phyloP scores from a whole-genome alignment of 305 asterid species.

The Fraxinus platypoda region DNA sequence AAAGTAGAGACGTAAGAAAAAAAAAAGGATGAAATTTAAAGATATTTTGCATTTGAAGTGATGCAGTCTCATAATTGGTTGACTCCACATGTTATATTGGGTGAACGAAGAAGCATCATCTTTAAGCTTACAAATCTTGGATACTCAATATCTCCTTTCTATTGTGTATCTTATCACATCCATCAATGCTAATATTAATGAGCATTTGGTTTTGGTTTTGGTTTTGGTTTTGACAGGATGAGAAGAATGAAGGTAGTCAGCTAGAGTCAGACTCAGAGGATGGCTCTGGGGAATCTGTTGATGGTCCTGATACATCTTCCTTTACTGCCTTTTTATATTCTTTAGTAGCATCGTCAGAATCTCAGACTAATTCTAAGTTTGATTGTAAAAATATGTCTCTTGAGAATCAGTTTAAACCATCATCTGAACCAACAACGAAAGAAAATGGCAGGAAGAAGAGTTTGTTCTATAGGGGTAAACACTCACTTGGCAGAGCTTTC shows the following conservation, averaged over 20 bases:
- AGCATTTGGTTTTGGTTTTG: conserved; percentile 15
- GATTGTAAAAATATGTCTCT: conserved; percentile 31
- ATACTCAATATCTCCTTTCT: too few relatives aligned
- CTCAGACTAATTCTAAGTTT: conserved; percentile 32
- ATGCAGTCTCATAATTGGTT: not conserved
- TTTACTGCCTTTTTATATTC: conserved; percentile 80
- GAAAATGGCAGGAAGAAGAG: conserved; percentile 63
- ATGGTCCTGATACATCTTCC: conserved; percentile 94
- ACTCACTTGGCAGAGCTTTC: conserved; percentile 64
- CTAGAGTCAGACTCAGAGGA: conserved; percentile 38
- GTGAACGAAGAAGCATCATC: not conserved
- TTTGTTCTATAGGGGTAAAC: conserved; percentile 69
- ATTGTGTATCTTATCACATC: not conserved
- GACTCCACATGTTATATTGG: not conserved
- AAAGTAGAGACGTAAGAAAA: not conserved
- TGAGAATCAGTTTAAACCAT: conserved; percentile 41
- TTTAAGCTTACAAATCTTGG: too few relatives aligned
- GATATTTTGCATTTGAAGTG: not conserved
- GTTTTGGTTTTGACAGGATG: conserved; percentile 40
- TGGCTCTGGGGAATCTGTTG: conserved; percentile 45
- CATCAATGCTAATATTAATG: not conserved
- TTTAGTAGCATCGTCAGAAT: conserved; percentile 61
- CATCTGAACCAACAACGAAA: conserved; percentile 47
- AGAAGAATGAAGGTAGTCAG: conserved; percentile 37
- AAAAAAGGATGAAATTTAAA: not conserved